Evolutionary conservation across 2,329 filamentous ascomycete genomes (phyloP).

Genomic region (Lizonia empirigonia): DNA sequence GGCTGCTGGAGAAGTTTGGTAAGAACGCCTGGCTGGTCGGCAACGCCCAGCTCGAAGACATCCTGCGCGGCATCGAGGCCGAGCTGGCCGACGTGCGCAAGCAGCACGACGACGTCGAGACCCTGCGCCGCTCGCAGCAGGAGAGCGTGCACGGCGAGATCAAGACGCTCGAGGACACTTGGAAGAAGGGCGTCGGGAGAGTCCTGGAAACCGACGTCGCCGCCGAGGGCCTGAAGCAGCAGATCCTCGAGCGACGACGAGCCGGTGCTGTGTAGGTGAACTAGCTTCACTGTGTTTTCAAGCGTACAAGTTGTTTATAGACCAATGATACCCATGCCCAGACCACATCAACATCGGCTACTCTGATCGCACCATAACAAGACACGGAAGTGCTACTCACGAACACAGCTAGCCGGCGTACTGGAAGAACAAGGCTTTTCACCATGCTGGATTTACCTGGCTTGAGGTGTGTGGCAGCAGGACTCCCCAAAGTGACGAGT

Average conservation of each 20-base stretch:
- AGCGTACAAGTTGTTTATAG: not conserved
- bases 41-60: constrained; percentile 79
- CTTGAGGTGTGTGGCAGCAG: no score
- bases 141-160: constrained; percentile 75
- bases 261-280: constrained; percentile 43
- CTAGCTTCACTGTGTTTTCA: no score
- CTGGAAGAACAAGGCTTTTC: no score
- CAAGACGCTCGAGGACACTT: constrained; percentile 73
- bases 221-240: constrained; percentile 66
- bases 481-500: no score
- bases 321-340: not conserved
- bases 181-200: constrained; percentile 77
- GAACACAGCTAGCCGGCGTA: no score
- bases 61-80: constrained; percentile 71
- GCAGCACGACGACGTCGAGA: constrained; percentile 75
- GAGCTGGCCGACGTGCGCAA: constrained; percentile 72
- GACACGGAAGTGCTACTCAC: no score
- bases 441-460: no score
- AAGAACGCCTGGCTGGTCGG: constrained; percentile 90
- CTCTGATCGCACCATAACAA: no score
- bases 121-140: constrained; percentile 71
- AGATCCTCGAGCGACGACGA: constrained; percentile 44
- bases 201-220: constrained; percentile 88
- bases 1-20: constrained; percentile 78
- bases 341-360: not conserved